Percentiles rank a stretch among this genome's conserved stretches.
phyloP scores from a whole-genome alignment of 75 land plant species.

The Isoetes taiwanensis region DNA sequence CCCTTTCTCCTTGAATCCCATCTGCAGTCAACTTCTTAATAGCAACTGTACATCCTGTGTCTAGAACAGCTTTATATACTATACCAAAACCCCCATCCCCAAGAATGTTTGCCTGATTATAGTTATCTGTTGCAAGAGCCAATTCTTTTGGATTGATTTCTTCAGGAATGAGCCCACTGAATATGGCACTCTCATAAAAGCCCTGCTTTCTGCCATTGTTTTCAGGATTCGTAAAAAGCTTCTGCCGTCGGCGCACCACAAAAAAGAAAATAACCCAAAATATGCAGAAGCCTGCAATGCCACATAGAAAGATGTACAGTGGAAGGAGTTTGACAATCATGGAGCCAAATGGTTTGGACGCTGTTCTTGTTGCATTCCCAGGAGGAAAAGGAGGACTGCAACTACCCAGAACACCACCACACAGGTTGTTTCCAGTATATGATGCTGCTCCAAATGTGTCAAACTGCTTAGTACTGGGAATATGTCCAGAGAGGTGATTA shows the following conservation, averaged over 20 bases:
- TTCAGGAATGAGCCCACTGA: background rate
- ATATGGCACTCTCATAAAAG: background rate
- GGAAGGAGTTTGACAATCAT: background rate
- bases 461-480: background rate
- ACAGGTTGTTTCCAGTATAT: background rate
- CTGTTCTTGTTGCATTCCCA: background rate
- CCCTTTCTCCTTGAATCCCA: background rate
- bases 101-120: background rate
- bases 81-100: constrained; percentile 4
- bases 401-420: background rate
- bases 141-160: background rate
- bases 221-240: background rate
- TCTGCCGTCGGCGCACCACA: background rate
- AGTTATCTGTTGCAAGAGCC: background rate
- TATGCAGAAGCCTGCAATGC: background rate
- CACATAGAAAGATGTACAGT: background rate
- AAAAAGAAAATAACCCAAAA: background rate
- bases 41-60: background rate
- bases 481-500: background rate
- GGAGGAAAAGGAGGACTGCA: background rate
- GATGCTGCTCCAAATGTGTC: background rate
- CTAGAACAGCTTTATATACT: background rate
- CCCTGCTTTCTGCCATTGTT: background rate
- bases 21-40: background rate
- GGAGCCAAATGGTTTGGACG: background rate